Evolutionary conservation across 2,329 filamentous ascomycete genomes (phyloP), one percentile per base, ranked within the genome.

Genomic region (Amauroascus verrucosus): DNA sequence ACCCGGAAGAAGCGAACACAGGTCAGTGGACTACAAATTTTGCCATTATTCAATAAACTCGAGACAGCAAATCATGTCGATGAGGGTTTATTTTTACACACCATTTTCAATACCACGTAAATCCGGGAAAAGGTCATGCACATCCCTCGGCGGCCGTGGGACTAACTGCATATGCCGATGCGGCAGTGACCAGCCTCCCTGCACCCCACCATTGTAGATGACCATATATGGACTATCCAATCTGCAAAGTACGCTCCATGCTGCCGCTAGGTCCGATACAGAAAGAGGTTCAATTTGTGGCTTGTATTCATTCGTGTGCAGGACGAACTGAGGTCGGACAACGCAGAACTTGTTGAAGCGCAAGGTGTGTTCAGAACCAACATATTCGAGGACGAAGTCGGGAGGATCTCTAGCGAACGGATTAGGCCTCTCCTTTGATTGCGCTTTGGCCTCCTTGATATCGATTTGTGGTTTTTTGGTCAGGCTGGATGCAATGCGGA

Each of bases 321-420:
- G 32, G 30, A 61, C 55, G 38, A 61, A 54, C 48, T 60, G 58
- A 1, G 59, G 57, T 5, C 59, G 57, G 14, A 60, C 47, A 24
- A 57, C 56, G 44, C 58, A 60, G 48, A 59, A 61, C 44, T 61
- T 61, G 53, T 61, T 61, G 40, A 61, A 52, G 30, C 59, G 57
- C 22, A 61, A 38, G 14, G 56, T 60, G 51, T 61, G 59, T 28
- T 55, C 58, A 1, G 53, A 35, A 9, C 49, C 46, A 26, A 59
- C 53, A 38, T 55, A 35, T 20, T 54, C 52, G 33, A 61, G 43
- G n/a, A 56, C 54, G 43, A 61, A 60, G 20, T 60, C 57, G 9
- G 59, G 59, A 24, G 56, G 52, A 56, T 59, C 54, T 35, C 54
- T 53, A 30, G 51, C 51, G 35, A 56, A 54, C 18, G 58, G 54